Evolutionary conservation across 352 stramenopile genomes (phyloP).

Genomic region (Pythium utonaiense): DNA sequence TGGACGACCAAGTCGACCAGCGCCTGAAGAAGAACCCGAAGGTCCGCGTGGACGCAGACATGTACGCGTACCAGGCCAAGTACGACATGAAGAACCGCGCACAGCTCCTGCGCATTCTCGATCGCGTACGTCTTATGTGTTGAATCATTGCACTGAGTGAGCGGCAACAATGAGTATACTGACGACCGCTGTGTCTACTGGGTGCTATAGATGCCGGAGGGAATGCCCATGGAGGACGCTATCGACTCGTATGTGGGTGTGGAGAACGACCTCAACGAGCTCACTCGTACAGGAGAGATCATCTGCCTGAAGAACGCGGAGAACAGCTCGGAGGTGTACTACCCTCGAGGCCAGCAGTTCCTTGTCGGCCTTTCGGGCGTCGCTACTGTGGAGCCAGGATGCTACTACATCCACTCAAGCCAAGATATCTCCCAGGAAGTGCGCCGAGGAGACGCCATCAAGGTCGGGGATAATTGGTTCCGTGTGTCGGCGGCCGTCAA

Average conservation of each 20-base stretch:
- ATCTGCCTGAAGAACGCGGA: conserved; percentile 86
- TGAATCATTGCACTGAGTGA: no score
- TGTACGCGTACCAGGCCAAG: conserved; percentile 87
- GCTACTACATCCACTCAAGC: conserved; percentile 58
- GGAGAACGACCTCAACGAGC: conserved; percentile 72
- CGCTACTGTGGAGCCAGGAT: conserved; percentile 68
- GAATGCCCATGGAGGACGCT: conserved; percentile 78
- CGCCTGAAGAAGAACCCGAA: conserved; percentile 86
- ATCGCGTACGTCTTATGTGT: conserved; percentile 44
- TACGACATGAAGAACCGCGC: conserved; percentile 85
- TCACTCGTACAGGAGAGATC: conserved; percentile 70
- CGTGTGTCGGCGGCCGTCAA: conserved; percentile 76
- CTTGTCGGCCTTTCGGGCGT: conserved; percentile 73
- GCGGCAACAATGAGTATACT: not conserved
- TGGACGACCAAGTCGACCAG: conserved; percentile 83
- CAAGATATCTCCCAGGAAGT: conserved; percentile 70
- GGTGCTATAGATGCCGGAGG: conserved; percentile 58
- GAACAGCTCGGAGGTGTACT: conserved; percentile 76
- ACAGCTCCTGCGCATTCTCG: conserved; percentile 74
- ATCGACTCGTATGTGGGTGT: conserved; percentile 81
- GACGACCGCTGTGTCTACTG: not conserved
- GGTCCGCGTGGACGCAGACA: conserved; percentile 65
- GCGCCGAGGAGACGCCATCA: conserved; percentile 67
- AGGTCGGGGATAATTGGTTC: conserved; percentile 78
- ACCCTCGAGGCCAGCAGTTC: conserved; percentile 58